phyloP scores from a whole-genome alignment of 2,329 filamentous ascomycete genomes.

The Ascochyta clinopodiicola region DNA sequence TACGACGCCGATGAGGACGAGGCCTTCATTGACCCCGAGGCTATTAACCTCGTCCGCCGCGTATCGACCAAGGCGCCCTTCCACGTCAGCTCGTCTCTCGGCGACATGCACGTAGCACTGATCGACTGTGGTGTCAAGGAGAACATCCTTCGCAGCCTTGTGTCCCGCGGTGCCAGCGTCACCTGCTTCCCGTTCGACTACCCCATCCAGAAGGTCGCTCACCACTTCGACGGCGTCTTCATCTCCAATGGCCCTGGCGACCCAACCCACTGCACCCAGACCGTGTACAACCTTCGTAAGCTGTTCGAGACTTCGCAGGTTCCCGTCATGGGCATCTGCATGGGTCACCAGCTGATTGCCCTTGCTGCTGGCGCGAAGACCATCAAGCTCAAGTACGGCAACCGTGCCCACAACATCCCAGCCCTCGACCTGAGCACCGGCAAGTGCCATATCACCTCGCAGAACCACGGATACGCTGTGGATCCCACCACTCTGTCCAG shows the following conservation, averaged over 20 bases:
- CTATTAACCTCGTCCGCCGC: conserved; percentile 94
- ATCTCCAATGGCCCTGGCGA: conserved; percentile 99
- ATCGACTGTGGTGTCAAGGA: conserved; percentile 99
- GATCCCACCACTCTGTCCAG: conserved; percentile 80
- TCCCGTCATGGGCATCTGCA: conserved; percentile 96
- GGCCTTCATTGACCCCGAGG: conserved; percentile 90
- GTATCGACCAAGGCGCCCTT: conserved; percentile 99
- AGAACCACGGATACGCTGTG: conserved; percentile 98
- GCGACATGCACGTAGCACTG: conserved; percentile 88
- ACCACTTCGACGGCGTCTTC: conserved; percentile 98
- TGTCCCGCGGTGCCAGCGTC: conserved; percentile 87
- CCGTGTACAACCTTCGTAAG: conserved; percentile 88
- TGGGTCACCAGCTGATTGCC: conserved; percentile 94
- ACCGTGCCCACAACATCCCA: conserved; percentile 98
- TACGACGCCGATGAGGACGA: conserved; percentile 99
- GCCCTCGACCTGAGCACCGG: conserved; percentile 93
- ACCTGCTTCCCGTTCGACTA: conserved; percentile 97
- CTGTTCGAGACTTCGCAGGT: conserved; percentile 91
- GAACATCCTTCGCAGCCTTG: conserved; percentile 95
- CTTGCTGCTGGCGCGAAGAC: conserved; percentile 87
- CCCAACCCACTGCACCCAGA: conserved; percentile 94
- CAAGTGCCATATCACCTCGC: conserved; percentile 96
- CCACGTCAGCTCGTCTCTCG: conserved; percentile 84
- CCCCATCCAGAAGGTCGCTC: conserved; percentile 96
- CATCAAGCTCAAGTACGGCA: conserved; percentile 98